Evolutionary conservation across 768 basidiomycete species (phyloP).

Genomic region (Trametes punicea): DNA sequence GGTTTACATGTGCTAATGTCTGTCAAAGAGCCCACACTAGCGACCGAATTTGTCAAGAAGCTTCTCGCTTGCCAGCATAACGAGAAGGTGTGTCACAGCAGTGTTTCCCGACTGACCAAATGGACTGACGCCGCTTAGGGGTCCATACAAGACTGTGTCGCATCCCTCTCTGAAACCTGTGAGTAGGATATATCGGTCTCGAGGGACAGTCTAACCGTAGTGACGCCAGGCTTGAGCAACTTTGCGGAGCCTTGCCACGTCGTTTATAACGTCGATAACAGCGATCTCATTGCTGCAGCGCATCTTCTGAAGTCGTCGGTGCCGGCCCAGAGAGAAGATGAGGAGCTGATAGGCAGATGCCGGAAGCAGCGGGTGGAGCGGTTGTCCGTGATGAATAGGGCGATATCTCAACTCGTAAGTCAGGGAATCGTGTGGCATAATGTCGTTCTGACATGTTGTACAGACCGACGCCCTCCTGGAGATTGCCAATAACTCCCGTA

Average conservation of each 20-base stretch:
- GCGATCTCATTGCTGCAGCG: constrained; percentile 38
- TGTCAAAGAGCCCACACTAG: constrained; percentile 58
- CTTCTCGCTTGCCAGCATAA: constrained; percentile 77
- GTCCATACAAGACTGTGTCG: constrained; percentile 72
- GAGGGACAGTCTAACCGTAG: background rate
- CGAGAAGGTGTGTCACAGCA: constrained; percentile 56
- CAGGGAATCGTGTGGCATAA: background rate
- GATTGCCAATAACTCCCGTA: constrained; percentile 55
- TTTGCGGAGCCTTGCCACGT: constrained; percentile 62
- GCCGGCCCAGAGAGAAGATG: constrained; percentile 29
- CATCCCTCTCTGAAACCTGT: constrained; percentile 64
- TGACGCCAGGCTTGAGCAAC: constrained; percentile 50
- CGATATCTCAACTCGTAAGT: constrained; percentile 44
- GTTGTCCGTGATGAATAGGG: constrained; percentile 38
- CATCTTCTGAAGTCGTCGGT: constrained; percentile 38
- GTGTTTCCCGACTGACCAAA: background rate
- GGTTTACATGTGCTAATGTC: background rate
- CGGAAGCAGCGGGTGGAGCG: constrained; percentile 46
- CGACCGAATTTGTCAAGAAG: constrained; percentile 52
- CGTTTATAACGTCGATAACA: constrained; percentile 49
- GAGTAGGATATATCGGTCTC: constrained; percentile 20
- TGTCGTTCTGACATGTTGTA: constrained; percentile 6
- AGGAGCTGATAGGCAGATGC: constrained; percentile 39
- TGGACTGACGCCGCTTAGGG: constrained; percentile 40
- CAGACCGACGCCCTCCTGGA: constrained; percentile 47